phyloP scores from a whole-genome alignment of 129 eudicot species.

The Escallonia herrerae region DNA sequence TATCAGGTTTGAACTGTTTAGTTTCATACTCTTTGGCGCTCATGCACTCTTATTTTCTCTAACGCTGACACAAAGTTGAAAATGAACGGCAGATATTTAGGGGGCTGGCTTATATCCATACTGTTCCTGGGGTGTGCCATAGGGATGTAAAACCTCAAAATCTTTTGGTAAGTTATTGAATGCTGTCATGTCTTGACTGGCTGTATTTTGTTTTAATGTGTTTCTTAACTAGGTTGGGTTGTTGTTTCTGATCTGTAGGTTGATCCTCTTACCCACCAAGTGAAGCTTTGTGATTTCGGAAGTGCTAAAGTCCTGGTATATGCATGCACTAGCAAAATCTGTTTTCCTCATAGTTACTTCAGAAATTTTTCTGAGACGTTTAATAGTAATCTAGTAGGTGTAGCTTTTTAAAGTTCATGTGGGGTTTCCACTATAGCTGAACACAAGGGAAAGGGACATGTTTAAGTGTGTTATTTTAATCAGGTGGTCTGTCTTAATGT shows the following conservation, averaged over 20 bases:
- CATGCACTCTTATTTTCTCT: not conserved
- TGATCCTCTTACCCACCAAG: slow-evolving; percentile 4
- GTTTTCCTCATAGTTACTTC: too few species aligned
- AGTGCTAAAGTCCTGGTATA: slow-evolving; percentile 2
- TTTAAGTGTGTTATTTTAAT: too few species aligned
- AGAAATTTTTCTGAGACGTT: too few species aligned
- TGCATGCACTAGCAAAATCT: too few species aligned
- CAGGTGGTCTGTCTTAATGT: too few species aligned
- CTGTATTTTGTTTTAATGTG: not conserved
- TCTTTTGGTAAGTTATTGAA: not conserved
- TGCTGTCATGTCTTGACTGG: too few species aligned
- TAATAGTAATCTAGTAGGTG: too few species aligned
- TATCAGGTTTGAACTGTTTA: not conserved
- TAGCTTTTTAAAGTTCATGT: too few species aligned
- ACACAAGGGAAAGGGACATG: too few species aligned
- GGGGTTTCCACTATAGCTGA: too few species aligned
- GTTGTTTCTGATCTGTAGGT: not conserved
- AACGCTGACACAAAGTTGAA: not conserved
- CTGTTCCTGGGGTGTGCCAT: slow-evolving; percentile 7
- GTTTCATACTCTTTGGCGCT: not conserved
- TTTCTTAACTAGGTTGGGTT: too few species aligned
- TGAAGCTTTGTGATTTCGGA: slow-evolving; percentile 2
- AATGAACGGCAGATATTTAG: not conserved
- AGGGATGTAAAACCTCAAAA: slow-evolving; percentile 7
- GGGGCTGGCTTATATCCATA: slow-evolving; percentile 3